Conservation (phyloP, 306 rosid genomes). For the Lathyrus aphaca region DNA sequence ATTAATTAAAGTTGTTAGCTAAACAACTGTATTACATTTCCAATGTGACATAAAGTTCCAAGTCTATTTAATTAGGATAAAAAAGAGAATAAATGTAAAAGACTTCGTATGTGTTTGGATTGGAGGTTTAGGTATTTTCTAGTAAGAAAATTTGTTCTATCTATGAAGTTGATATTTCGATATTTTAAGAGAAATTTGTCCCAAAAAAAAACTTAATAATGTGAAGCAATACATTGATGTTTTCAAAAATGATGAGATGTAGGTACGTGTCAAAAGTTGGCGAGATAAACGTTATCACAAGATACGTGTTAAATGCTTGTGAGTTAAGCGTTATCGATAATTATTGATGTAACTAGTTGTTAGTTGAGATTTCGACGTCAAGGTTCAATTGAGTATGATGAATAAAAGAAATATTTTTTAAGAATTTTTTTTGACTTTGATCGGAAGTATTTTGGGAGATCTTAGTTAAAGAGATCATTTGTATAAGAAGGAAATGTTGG, state of each 20-base stretch:
- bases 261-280: too few relatives aligned
- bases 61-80: not conserved
- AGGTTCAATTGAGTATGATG: too few relatives aligned
- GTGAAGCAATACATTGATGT: slow-evolving; percentile 26
- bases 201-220: slow-evolving; percentile 31
- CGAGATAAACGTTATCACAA: too few relatives aligned
- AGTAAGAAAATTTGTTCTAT: slow-evolving; percentile 24
- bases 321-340: too few relatives aligned
- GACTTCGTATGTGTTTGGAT: slow-evolving; percentile 13
- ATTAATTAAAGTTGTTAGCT: slow-evolving; percentile 49
- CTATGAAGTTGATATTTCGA: slow-evolving; percentile 6
- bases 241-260: not conserved
- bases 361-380: too few relatives aligned
- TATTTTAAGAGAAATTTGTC: slow-evolving; percentile 15
- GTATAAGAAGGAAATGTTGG: too few relatives aligned
- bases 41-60: slow-evolving; percentile 42
- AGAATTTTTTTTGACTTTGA: too few relatives aligned
- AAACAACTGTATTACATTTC: slow-evolving; percentile 39
- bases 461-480: too few relatives aligned
- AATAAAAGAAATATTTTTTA: too few relatives aligned
- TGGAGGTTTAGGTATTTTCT: not conserved
- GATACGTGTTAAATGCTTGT: too few relatives aligned
- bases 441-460: too few relatives aligned
- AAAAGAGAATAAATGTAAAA: not conserved
- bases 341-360: too few relatives aligned